Base-by-base conservation (phyloP, 1,284 basidiomycete species). In the Puccinia novopanici region DNA sequence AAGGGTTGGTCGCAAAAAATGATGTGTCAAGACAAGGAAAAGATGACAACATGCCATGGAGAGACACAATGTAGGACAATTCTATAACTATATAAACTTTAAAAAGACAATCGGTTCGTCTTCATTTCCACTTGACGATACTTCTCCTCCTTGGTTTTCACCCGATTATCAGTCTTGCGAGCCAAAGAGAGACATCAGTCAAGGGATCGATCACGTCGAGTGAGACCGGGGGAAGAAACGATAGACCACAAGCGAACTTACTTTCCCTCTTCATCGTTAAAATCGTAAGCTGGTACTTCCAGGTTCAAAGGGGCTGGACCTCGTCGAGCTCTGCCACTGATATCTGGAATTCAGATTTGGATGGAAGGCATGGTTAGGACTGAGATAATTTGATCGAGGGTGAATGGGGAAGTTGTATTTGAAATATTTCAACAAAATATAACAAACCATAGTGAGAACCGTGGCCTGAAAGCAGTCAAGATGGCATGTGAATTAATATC, bases 221-320 rank as follows among this genome's bases (percentile, higher is more conserved):
- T 40, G 61, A 63, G 15, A 15, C 30, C 8, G 24, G 15, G 15
- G 30, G 3, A 8, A 65, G 50, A 22, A 19, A 54, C 1, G 24
- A 45, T 65, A 40, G 45, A n/a, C 27, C 22, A 52, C 19, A 42
- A 24, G 45, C 24, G 22, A 17, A 61, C 77, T 71, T 79, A 79
- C 77, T 82, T 86, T 84, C 84, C 84, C 83, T 86, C 85, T 80
- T 76, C 82, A 54, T 86, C 85, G 83, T 86, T 86, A 81, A 86
- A 86, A 82, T 85, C 84, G 82, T 86, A 86, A 80, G 83, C 83
- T 63, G 85, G 84, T 48, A 98, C 90, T 87, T 98, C 96, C 83
- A 99, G 90, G 89, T 99, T 99, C 85, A 95, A 84, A 10, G 86
- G 86, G 54, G 86, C 94, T 84, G 94, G 95, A 82, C 95, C 95